These are phyloP conservation scores for Brassica balearica DNA, from an alignment of 441 rosid species.

Conservation along the genomic window DNA sequence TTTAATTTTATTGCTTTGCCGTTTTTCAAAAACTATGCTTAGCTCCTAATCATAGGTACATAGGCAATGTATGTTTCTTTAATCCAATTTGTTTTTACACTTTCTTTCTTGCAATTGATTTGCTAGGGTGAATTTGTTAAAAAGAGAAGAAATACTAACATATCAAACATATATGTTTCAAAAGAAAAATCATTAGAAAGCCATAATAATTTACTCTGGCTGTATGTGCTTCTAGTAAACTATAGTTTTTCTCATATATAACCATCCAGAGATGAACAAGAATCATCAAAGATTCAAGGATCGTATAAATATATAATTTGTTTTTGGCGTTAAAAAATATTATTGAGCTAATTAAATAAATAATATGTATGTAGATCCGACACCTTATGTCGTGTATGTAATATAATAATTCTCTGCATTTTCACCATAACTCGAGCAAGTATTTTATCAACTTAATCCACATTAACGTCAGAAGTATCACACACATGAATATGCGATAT, in stretches of 20 bases:
- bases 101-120: conserved; percentile 29
- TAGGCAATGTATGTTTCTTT: conserved; percentile 43
- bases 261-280: no score
- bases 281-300: no score
- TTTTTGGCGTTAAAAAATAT: not conserved
- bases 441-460: conserved; percentile 1
- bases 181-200: conserved; percentile 17
- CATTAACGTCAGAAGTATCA: conserved; percentile 5
- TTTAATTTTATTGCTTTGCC: not conserved
- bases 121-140: conserved; percentile 44
- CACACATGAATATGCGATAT: not conserved
- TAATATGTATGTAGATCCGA: conserved; percentile 16
- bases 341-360: not conserved
- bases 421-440: not conserved
- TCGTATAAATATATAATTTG: no score
- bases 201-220: not conserved
- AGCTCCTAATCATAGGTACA: conserved; percentile 24
- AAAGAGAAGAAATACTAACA: not conserved
- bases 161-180: conserved; percentile 4
- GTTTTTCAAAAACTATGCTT: conserved; percentile 11
- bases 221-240: not conserved
- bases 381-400: conserved; percentile 11
- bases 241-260: no score
- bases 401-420: conserved; percentile 14
- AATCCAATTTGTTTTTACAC: not conserved